Percentiles rank a stretch among this genome's conserved stretches.
phyloP scores from a whole-genome alignment of 1,284 basidiomycete genomes.

The Tilletia indica region DNA sequence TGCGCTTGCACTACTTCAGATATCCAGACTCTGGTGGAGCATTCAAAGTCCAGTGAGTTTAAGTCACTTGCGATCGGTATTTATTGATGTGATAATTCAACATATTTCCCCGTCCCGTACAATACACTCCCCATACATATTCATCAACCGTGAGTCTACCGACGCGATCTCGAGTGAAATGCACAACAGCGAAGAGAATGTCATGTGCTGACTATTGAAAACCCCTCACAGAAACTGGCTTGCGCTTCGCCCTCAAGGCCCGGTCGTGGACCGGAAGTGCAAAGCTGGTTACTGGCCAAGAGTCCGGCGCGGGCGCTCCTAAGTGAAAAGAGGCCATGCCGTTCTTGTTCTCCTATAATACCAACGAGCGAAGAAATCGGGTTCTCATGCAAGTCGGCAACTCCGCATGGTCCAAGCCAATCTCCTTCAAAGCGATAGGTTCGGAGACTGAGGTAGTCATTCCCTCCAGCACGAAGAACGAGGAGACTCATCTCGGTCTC shows the following conservation, averaged over 20 bases:
- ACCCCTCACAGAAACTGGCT: constrained; percentile 65
- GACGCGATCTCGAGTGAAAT: too few species aligned
- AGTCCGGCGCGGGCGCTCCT: constrained; percentile 24
- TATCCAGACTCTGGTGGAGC: constrained; percentile 93
- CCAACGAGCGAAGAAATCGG: constrained; percentile 74
- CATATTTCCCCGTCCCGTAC: too few species aligned
- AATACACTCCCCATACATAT: constrained; percentile 85
- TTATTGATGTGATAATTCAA: too few species aligned
- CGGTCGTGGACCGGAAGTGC: constrained; percentile 71
- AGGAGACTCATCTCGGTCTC: constrained; percentile 81
- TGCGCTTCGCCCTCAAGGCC: constrained; percentile 77
- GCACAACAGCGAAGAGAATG: too few species aligned
- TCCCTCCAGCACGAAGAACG: constrained; percentile 67
- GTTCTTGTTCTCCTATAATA: constrained; percentile 78
- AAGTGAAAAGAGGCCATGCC: constrained; percentile 48
- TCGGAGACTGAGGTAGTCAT: constrained; percentile 84
- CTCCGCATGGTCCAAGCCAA: constrained; percentile 76
- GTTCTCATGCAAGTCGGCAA: constrained; percentile 81
- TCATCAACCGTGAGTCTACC: constrained; percentile 69
- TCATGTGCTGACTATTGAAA: too few species aligned
- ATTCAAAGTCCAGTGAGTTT: constrained; percentile 77
- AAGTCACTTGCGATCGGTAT: too few species aligned
- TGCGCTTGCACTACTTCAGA: constrained; percentile 74
- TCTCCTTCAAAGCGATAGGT: constrained; percentile 72
- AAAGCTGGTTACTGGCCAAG: constrained; percentile 81